A percentile compares a stretch with the other conserved stretches of the same genome.
Evolutionary conservation across 306 rosid species (phyloP).

Genomic region (Fragaria ananassa): DNA sequence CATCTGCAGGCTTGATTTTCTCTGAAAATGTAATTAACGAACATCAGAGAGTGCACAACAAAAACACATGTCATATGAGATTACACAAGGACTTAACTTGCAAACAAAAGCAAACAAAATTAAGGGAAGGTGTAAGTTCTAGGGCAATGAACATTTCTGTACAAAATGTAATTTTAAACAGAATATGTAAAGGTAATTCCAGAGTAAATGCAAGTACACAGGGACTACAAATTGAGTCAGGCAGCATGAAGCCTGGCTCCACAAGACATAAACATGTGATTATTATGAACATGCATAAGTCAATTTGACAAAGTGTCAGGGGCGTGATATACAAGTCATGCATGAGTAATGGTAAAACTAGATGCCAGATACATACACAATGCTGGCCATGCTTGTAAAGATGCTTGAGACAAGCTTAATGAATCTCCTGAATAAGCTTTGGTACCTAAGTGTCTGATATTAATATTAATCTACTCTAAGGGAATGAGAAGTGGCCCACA

Average conservation of each 20-base stretch:
- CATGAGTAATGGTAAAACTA: background rate
- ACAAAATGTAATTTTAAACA: background rate
- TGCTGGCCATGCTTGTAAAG: background rate
- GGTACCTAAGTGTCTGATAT: background rate
- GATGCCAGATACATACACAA: background rate
- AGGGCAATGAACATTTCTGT: background rate
- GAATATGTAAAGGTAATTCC: background rate
- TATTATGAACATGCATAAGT: background rate
- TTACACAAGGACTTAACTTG: background rate
- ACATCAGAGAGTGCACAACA: constrained; percentile 24
- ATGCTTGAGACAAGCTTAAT: background rate
- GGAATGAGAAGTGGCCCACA: background rate
- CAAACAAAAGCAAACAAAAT: background rate
- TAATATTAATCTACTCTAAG: background rate
- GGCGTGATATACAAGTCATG: background rate
- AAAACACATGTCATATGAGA: background rate
- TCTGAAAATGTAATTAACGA: constrained; percentile 52
- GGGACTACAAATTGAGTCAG: too few species aligned
- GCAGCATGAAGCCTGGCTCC: background rate
- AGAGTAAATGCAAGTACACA: background rate
- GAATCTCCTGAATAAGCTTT: background rate
- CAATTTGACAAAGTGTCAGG: background rate
- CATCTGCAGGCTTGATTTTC: constrained; percentile 89
- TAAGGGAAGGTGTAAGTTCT: background rate
- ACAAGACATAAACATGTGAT: background rate